Percentiles rank a stretch among this genome's conserved stretches.
Conservation (phyloP, 148 eudicot genomes). For the Limonium bicolor region DNA sequence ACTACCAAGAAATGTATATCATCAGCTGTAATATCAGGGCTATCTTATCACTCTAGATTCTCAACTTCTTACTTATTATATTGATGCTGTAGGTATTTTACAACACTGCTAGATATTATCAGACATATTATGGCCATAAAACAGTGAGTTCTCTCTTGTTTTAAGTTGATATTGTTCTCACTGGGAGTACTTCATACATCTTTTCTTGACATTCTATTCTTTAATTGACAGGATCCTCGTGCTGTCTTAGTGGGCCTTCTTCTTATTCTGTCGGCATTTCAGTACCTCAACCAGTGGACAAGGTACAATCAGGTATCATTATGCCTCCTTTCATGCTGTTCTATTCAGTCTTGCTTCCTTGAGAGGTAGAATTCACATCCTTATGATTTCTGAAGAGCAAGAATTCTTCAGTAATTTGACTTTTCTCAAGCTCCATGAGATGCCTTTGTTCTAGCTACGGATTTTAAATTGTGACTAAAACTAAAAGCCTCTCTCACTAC, state of each 20-base stretch:
- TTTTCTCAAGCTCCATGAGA: too few species aligned
- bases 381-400: too few species aligned
- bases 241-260: conserved; percentile 94
- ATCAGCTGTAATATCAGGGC: too few species aligned
- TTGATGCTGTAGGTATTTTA: conserved; percentile 61
- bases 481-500: too few species aligned
- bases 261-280: conserved; percentile 73
- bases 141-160: conserved; percentile 43
- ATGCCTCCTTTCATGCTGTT: too few species aligned
- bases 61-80: background rate
- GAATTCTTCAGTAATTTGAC: too few species aligned
- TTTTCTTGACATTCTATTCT: conserved; percentile 6
- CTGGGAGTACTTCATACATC: background rate
- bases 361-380: too few species aligned
- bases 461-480: too few species aligned
- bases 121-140: conserved; percentile 87
- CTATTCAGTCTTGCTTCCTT: too few species aligned
- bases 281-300: conserved; percentile 93
- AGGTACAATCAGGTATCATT: conserved; percentile 85
- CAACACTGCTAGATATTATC: conserved; percentile 88
- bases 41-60: background rate
- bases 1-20: too few species aligned
- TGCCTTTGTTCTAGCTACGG: too few species aligned
- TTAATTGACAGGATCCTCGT: conserved; percentile 70
- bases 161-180: background rate